Conservation (phyloP, 2,329 filamentous ascomycete species). For the Trichoderma sp. region DNA sequence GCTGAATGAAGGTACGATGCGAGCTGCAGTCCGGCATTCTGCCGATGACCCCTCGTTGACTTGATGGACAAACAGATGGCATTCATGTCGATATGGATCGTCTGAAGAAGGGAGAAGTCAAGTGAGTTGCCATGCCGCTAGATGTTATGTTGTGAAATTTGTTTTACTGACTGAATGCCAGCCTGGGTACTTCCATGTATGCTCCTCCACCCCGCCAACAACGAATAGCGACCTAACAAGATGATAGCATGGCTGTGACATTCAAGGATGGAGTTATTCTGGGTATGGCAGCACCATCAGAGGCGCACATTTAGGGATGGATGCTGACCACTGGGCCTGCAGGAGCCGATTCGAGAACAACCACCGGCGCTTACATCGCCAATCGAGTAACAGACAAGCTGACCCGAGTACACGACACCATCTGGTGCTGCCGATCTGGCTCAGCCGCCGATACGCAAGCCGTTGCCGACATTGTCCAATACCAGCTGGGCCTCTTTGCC, state of each 20-base stretch:
- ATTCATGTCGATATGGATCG: conserved; percentile 99
- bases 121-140: conserved; percentile 64
- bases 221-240: conserved; percentile 34
- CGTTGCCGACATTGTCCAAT: conserved; percentile 96
- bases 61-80: conserved; percentile 69
- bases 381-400: conserved; percentile 99
- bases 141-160: not conserved
- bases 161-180: conserved; percentile 48
- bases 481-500: conserved; percentile 90
- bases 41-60: conserved; percentile 32
- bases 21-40: conserved; percentile 23
- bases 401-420: conserved; percentile 96
- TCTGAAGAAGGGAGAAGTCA: conserved; percentile 98
- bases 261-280: conserved; percentile 99
- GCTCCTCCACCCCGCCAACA: conserved; percentile 42
- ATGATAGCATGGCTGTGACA: conserved; percentile 89
- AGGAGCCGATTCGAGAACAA: conserved; percentile 96
- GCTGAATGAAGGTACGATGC: conserved; percentile 63
- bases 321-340: conserved; percentile 30
- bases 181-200: conserved; percentile 96
- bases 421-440: conserved; percentile 98
- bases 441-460: conserved; percentile 98
- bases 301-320: not conserved
- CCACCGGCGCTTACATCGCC: conserved; percentile 96
- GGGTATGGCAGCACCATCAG: conserved; percentile 50